A percentile compares a stretch with the other conserved stretches of the same genome.
Conservation (phyloP, 176 grass and related monocot species). For the Ananas comosus region DNA sequence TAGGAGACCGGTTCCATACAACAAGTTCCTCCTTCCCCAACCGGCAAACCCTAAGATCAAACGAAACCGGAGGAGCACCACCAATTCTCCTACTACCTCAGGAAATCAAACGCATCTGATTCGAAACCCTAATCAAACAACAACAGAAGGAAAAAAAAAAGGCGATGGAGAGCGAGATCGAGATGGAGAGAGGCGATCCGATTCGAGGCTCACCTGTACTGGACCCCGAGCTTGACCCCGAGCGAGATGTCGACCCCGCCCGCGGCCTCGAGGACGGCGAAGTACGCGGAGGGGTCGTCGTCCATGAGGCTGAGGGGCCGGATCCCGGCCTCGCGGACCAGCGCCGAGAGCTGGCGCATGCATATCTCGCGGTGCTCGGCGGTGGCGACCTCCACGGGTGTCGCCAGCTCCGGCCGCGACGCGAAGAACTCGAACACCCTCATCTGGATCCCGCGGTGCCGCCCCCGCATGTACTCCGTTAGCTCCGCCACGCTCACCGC, state of each 20-base stretch:
- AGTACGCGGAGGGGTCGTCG: slow-evolving; percentile 50
- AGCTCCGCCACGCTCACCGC: slow-evolving; percentile 41
- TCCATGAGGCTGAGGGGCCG: slow-evolving; percentile 58
- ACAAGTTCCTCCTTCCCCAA: no score
- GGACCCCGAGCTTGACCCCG: slow-evolving; percentile 87
- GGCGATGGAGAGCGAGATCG: no score
- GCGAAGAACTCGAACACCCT: slow-evolving; percentile 64
- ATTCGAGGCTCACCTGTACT: slow-evolving; percentile 61
- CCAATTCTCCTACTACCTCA: no score
- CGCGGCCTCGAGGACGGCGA: slow-evolving; percentile 72
- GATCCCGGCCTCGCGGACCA: slow-evolving; percentile 74
- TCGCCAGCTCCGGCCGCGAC: slow-evolving; percentile 63
- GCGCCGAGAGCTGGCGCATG: slow-evolving; percentile 65
- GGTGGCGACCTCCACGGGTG: slow-evolving; percentile 69
- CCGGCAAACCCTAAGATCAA: no score
- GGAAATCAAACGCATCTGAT: no score
- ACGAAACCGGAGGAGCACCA: no score
- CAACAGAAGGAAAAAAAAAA: background rate
- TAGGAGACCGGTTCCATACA: no score
- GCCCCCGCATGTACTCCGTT: slow-evolving; percentile 34
- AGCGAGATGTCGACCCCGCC: slow-evolving; percentile 84
- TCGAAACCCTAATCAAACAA: background rate
- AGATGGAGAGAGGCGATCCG: background rate
- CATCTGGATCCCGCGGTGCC: slow-evolving; percentile 42
- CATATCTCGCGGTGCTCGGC: slow-evolving; percentile 75